A percentile compares a stretch with the other conserved stretches of the same genome.
phyloP scores from a whole-genome alignment of 805 yeast species.

The Candida fluviatilis region DNA sequence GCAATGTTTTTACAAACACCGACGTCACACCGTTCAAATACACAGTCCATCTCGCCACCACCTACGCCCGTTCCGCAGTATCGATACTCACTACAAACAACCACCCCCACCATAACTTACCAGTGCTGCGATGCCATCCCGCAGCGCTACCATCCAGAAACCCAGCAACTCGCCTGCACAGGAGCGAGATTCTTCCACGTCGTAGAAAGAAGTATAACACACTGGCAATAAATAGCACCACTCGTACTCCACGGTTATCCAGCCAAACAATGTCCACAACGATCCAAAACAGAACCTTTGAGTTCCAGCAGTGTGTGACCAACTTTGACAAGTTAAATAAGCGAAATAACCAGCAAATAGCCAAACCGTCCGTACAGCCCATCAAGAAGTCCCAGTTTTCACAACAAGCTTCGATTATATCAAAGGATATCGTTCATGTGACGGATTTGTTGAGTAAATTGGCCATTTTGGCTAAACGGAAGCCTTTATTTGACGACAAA shows the following conservation, averaged over 20 bases:
- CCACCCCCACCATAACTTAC: too few species aligned
- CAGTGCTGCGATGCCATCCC: too few species aligned
- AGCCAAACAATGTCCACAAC: slow-evolving; percentile 14
- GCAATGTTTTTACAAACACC: too few species aligned
- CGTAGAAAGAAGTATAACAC: too few species aligned
- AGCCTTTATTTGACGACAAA: slow-evolving; percentile 88
- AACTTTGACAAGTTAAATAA: slow-evolving; percentile 62
- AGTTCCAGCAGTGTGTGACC: slow-evolving; percentile 87
- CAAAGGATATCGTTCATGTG: slow-evolving; percentile 83
- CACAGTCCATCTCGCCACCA: too few species aligned
- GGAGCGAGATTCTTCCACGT: too few species aligned
- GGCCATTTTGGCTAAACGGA: slow-evolving; percentile 81
- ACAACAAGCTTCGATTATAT: slow-evolving; percentile 74
- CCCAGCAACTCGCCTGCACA: too few species aligned
- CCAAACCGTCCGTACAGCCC: slow-evolving; percentile 11
- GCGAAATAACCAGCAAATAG: slow-evolving; percentile 18
- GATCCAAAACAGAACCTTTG: slow-evolving; percentile 82
- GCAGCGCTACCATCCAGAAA: too few species aligned
- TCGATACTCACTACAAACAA: too few species aligned
- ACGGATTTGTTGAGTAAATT: slow-evolving; percentile 77
- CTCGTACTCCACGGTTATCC: neutral
- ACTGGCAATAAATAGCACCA: too few species aligned
- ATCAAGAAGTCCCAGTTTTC: slow-evolving; percentile 34
- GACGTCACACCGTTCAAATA: too few species aligned
- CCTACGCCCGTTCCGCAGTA: too few species aligned